Evolutionary conservation across 805 yeast species (phyloP).

Genomic region (Kockiozyma suomiensis): DNA sequence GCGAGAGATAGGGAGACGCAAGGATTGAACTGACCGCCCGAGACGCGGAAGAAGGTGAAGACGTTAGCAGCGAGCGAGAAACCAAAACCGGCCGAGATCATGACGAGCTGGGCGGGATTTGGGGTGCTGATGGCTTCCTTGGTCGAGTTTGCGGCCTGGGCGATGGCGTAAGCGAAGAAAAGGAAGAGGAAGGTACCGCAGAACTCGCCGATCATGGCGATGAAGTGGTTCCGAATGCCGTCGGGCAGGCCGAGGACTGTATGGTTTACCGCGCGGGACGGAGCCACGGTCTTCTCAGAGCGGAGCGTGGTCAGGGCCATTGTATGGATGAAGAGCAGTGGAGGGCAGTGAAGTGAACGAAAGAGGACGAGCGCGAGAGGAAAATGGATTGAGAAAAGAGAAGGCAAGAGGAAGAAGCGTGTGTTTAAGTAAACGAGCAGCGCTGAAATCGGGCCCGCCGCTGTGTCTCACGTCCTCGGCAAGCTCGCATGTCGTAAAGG

Average conservation of each 20-base stretch:
- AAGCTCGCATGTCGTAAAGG: too few species aligned
- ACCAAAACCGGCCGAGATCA: slow-evolving; percentile 87
- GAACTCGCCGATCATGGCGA: slow-evolving; percentile 79
- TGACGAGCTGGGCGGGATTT: slow-evolving; percentile 66
- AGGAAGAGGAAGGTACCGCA: slow-evolving; percentile 83
- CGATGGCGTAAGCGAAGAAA: slow-evolving; percentile 80
- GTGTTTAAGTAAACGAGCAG: too few species aligned
- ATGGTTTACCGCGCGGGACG: not conserved
- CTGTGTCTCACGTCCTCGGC: too few species aligned
- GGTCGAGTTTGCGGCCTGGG: slow-evolving; percentile 70
- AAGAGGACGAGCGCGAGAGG: too few species aligned
- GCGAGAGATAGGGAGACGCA: slow-evolving; percentile 77
- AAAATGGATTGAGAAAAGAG: too few species aligned
- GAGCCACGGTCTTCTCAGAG: not conserved
- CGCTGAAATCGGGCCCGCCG: too few species aligned
- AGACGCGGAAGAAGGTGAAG: slow-evolving; percentile 67
- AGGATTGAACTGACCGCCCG: slow-evolving; percentile 91
- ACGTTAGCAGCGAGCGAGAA: slow-evolving; percentile 78
- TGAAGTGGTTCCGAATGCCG: slow-evolving; percentile 57
- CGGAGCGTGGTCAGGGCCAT: not conserved
- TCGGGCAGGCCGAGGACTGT: slow-evolving; percentile 45
- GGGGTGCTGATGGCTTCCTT: slow-evolving; percentile 50
- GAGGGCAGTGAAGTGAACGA: too few species aligned
- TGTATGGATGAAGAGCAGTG: not conserved
- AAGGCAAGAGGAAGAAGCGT: too few species aligned